Conservation (phyloP, 768 basidiomycete species). For the Lactarius sp. region DNA sequence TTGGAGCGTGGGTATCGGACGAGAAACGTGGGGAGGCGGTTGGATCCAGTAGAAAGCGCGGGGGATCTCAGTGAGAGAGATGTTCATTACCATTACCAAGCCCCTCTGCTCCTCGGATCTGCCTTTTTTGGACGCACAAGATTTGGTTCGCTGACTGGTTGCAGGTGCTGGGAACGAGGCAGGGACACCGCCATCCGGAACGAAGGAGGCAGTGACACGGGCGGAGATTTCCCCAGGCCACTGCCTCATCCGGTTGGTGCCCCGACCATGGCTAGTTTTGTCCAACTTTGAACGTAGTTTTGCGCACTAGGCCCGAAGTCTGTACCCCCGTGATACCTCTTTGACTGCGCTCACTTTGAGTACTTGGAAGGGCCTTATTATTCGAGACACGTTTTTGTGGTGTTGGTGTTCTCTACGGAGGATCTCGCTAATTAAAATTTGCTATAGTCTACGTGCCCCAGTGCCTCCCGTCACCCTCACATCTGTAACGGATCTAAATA, state of each 20-base stretch:
- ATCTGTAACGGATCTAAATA: conserved; percentile 3
- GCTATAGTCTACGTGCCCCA: neutral
- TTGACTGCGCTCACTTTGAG: conserved; percentile 1
- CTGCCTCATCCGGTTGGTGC: conserved; percentile 3
- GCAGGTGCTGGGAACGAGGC: conserved; percentile 18
- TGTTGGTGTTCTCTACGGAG: neutral
- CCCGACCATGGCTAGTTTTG: conserved; percentile 4
- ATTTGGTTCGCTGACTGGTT: neutral
- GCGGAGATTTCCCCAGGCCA: conserved; percentile 15
- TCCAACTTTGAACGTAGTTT: conserved; percentile 20
- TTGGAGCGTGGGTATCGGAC: conserved; percentile 18
- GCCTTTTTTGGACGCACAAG: conserved; percentile 6
- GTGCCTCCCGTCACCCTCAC: neutral
- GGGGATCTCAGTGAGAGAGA: conserved; percentile 18
- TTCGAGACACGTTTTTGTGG: conserved; percentile 1
- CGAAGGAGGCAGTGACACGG: conserved; percentile 16
- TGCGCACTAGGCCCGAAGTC: conserved; percentile 22
- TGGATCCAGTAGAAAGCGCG: conserved; percentile 13
- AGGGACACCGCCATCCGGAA: conserved; percentile 21
- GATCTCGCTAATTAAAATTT: conserved; percentile 4
- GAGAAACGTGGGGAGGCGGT: conserved; percentile 10
- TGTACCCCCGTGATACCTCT: conserved; percentile 20
- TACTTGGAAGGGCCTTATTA: neutral
- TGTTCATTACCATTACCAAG: neutral
- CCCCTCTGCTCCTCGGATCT: conserved; percentile 14